Conservation (phyloP, 2,329 filamentous ascomycete genomes). For the Ophiostoma australiae region DNA sequence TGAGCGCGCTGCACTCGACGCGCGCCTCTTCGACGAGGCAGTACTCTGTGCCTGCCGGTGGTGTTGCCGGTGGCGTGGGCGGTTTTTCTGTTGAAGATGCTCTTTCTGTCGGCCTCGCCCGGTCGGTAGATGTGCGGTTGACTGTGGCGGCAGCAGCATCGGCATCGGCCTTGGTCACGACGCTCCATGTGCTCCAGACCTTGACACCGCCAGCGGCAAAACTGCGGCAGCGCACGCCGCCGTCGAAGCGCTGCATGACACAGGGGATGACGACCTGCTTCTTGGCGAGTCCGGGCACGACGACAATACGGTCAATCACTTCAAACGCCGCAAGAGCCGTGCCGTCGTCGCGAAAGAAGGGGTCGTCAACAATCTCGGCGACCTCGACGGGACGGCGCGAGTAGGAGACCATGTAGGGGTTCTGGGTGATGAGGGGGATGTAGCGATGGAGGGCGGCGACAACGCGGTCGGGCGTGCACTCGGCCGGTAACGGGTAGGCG, state of each 20-base stretch:
- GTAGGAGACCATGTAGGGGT: constrained; percentile 39
- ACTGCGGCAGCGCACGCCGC: constrained; percentile 42
- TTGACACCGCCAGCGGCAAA: constrained; percentile 42
- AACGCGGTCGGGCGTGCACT: constrained; percentile 37
- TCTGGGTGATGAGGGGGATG: constrained; percentile 39
- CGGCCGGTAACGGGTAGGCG: constrained; percentile 40
- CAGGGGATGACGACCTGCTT: constrained; percentile 42
- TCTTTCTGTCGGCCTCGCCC: neutral
- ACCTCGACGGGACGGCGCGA: constrained; percentile 35
- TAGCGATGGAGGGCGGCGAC: constrained; percentile 40
- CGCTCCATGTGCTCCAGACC: constrained; percentile 40
- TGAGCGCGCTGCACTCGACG: constrained; percentile 34
- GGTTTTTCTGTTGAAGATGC: neutral
- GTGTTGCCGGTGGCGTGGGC: neutral
- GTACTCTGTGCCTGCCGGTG: constrained; percentile 25
- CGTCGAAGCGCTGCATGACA: constrained; percentile 41
- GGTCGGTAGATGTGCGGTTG: neutral
- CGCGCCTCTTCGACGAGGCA: constrained; percentile 36
- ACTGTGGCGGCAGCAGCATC: neutral
- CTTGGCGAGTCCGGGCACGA: constrained; percentile 39
- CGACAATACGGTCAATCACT: constrained; percentile 36
- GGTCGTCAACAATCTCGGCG: constrained; percentile 37
- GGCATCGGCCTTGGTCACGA: constrained; percentile 28
- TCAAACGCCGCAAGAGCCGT: constrained; percentile 32
- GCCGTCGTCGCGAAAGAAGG: constrained; percentile 39